Percentiles rank a stretch among this genome's conserved stretches.
Conservation (phyloP, 2,329 filamentous ascomycete species). For the Talaromyces sp. region DNA sequence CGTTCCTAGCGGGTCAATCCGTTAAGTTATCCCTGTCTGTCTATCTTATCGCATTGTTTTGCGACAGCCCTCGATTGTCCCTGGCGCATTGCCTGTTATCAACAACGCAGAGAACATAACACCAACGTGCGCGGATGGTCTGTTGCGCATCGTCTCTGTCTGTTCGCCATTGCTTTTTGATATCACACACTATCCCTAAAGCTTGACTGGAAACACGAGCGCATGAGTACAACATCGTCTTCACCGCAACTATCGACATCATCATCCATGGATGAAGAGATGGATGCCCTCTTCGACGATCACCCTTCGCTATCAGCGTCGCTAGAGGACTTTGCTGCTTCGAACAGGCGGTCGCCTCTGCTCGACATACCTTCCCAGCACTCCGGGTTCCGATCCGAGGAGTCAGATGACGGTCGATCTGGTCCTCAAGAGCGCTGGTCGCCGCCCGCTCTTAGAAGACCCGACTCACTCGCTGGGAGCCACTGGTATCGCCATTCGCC, state of each 20-base stretch:
- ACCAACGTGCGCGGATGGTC: conserved; percentile 1
- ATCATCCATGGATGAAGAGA: conserved; percentile 40
- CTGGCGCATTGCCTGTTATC: neutral
- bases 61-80: neutral
- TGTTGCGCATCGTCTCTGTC: neutral
- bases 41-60: conserved; percentile 4
- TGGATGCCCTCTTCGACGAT: conserved; percentile 51
- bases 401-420: conserved; percentile 39
- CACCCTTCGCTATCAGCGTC: conserved; percentile 57
- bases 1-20: neutral
- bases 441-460: conserved; percentile 57
- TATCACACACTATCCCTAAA: neutral
- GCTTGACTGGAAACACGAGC: conserved; percentile 2
- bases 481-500: conserved; percentile 50
- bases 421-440: conserved; percentile 53
- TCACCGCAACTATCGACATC: conserved; percentile 25
- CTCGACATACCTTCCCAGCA: conserved; percentile 55
- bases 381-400: conserved; percentile 57
- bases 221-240: conserved; percentile 18
- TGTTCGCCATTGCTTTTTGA: neutral
- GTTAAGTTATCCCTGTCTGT: neutral
- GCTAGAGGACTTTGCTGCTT: conserved; percentile 58
- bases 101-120: neutral
- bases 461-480: conserved; percentile 49
- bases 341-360: conserved; percentile 48